Evolutionary conservation across 1,284 basidiomycete species (phyloP).

Genomic region (Cryptococcus sp.): DNA sequence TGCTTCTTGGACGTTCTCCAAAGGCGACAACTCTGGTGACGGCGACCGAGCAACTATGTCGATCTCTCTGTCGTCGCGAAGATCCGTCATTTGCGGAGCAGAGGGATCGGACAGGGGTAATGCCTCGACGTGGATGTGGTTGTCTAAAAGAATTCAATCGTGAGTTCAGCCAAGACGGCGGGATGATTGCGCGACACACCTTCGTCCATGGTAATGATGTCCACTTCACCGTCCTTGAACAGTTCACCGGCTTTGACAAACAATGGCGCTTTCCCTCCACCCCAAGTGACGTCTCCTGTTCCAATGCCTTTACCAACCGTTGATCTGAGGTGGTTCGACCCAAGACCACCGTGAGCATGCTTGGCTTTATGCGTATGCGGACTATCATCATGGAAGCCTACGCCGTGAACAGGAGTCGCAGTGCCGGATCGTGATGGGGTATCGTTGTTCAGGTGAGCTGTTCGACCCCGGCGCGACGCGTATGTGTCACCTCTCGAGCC

Average conservation of each 20-base stretch:
- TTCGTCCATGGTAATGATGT: conserved; percentile 33
- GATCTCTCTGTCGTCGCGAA: conserved; percentile 35
- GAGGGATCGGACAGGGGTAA: conserved; percentile 34
- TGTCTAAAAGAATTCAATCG: conserved; percentile 5
- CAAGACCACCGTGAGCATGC: conserved; percentile 7
- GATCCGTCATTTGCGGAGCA: conserved; percentile 39
- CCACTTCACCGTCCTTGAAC: conserved; percentile 50
- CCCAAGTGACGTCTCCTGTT: conserved; percentile 33
- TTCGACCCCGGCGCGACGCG: conserved; percentile 2
- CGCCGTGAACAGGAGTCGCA: conserved; percentile 34
- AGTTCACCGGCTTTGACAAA: conserved; percentile 53
- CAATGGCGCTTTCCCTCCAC: conserved; percentile 43
- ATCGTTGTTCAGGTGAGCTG: background rate
- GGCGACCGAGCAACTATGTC: conserved; percentile 13
- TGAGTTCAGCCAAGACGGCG: too few relatives aligned
- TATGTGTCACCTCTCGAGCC: conserved; percentile 5
- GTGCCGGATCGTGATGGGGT: conserved; percentile 22
- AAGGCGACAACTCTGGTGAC: background rate
- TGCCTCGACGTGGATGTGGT: conserved; percentile 26
- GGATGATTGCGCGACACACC: conserved; percentile 24
- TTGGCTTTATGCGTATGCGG: conserved; percentile 2
- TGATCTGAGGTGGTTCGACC: background rate
- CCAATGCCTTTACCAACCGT: conserved; percentile 21
- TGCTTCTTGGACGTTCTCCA: background rate
- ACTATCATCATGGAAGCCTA: conserved; percentile 31